These are phyloP conservation scores for Colletotrichum magnum DNA, from an alignment of 2,329 filamentous ascomycete genomes.

Conservation along the genomic window DNA sequence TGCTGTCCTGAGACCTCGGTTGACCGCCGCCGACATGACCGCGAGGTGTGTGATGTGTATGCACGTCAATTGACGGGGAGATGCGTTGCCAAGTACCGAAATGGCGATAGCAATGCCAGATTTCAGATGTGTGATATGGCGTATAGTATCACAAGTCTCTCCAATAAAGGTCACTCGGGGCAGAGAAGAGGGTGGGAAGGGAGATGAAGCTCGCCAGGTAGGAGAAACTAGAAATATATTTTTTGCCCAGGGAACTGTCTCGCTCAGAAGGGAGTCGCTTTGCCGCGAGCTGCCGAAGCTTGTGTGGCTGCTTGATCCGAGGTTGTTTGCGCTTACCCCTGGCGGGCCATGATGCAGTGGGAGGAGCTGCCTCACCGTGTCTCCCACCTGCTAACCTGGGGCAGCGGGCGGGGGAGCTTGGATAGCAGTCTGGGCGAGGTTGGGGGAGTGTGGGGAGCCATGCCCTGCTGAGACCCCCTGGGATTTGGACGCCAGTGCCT, in stretches of 20 bases:
- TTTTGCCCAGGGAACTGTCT: constrained; percentile 20
- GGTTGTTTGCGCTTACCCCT: constrained; percentile 41
- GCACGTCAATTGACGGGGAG: constrained; percentile 35
- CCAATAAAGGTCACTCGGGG: constrained; percentile 16
- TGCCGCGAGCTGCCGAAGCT: constrained; percentile 41
- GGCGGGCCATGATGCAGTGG: constrained; percentile 34
- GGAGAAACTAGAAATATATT: constrained; percentile 18
- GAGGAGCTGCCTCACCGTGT: constrained; percentile 12
- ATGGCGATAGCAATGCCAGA: neutral
- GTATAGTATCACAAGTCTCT: neutral
- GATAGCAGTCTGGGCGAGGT: constrained; percentile 14
- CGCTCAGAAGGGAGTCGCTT: constrained; percentile 34
- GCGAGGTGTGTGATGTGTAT: constrained; percentile 15
- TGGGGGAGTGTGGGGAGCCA: constrained; percentile 34
- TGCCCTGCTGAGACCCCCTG: constrained; percentile 22
- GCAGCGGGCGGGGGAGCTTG: constrained; percentile 37
- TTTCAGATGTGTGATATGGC: too few species aligned
- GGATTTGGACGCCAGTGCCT: neutral
- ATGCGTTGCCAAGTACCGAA: constrained; percentile 3
- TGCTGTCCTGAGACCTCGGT: constrained; percentile 67
- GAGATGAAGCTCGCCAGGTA: constrained; percentile 19
- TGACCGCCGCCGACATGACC: constrained; percentile 66
- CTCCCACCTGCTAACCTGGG: constrained; percentile 23
- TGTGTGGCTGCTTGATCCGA: constrained; percentile 42
- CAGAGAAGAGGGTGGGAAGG: neutral